Base-by-base conservation (phyloP, 169 alveolate genomes). In the Eimeria acervulina region DNA sequence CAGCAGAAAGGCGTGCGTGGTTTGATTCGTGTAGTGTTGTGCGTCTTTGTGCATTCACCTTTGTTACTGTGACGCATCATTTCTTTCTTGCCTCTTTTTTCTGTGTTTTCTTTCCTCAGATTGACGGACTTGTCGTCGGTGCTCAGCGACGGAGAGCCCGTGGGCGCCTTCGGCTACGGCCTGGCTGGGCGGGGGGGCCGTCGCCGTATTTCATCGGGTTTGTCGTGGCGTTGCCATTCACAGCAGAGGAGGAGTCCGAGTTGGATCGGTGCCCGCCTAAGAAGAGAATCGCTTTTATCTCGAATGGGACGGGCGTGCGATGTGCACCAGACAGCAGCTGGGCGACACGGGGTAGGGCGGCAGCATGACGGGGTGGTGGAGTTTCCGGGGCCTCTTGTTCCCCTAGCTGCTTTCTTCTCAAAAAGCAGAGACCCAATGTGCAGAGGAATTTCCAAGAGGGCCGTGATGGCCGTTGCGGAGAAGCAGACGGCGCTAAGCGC, bases 81-180 rank as follows among this genome's bases (percentile, higher is more conserved):
- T n/a, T n/a, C n/a, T n/a, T n/a, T n/a, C n/a, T n/a, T n/a, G n/a
- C n/a, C n/a, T n/a, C 15, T 0, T 81, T 10, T 15, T 6, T 74
- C 28, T 26, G 52, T 38, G 21, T n/a, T 72, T 72, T 31, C 7
- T 42, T 59, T 21, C 44, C 26, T n/a, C 80, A 85, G 93, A 59
- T 70, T 85, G 68, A 85, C 74, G 5, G 93, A 85, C 80, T 85
- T 85, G 61, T 85, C 93, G 5, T 85, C 93, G 6, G 80, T 85
- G 26, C 52, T 85, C 72, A 85, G 93, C 68, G 93, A 55, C 23
- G 80, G 93, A 6, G 93, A 85, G 59, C 93, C 93, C 23, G 51
- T 85, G 21, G 93, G 93, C 12, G 93, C 93, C 66, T 85, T 85
- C 68, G 93, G 93, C 61, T 85, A 85, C 36, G 93, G 93, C 38